Conservation (phyloP, 2,329 filamentous ascomycete species). For the Cladosporium velox region DNA sequence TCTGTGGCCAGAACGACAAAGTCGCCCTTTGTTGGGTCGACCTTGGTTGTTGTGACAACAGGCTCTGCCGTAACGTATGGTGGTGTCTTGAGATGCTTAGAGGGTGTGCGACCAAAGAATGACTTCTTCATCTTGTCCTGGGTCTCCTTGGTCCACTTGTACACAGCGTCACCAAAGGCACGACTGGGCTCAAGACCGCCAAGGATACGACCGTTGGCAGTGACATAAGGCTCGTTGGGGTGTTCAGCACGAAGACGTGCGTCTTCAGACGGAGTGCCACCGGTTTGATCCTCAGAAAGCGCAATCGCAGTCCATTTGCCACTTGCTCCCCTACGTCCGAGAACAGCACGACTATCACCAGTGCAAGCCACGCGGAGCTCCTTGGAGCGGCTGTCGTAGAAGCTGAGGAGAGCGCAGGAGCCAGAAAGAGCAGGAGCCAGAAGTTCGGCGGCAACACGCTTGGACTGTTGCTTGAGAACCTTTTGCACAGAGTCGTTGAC, state of each 20-base stretch:
- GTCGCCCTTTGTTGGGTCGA: conserved; percentile 85
- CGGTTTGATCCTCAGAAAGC: conserved; percentile 91
- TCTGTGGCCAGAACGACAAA: conserved; percentile 97
- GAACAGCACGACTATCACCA: conserved; percentile 91
- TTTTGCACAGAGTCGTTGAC: conserved; percentile 90
- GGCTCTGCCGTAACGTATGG: conserved; percentile 98
- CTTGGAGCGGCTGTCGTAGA: conserved; percentile 88
- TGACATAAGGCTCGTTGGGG: conserved; percentile 83
- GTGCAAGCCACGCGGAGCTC: conserved; percentile 92
- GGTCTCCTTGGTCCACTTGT: conserved; percentile 91
- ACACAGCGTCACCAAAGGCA: conserved; percentile 93
- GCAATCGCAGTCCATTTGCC: conserved; percentile 93
- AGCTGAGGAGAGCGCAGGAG: conserved; percentile 94
- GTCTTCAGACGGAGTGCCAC: conserved; percentile 80
- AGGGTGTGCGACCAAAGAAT: conserved; percentile 84
- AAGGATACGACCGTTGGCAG: conserved; percentile 85
- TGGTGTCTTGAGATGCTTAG: conserved; percentile 78
- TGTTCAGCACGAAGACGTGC: conserved; percentile 82
- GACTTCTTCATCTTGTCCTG: conserved; percentile 78
- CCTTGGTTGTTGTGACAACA: conserved; percentile 87
- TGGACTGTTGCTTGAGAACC: conserved; percentile 84
- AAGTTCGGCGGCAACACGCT: conserved; percentile 85
- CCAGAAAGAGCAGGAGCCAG: conserved; percentile 91
- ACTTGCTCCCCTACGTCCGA: conserved; percentile 73
- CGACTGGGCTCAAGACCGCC: conserved; percentile 90